Base-by-base conservation (phyloP, 768 basidiomycete species). In the Kwoniella mangroviensis region DNA sequence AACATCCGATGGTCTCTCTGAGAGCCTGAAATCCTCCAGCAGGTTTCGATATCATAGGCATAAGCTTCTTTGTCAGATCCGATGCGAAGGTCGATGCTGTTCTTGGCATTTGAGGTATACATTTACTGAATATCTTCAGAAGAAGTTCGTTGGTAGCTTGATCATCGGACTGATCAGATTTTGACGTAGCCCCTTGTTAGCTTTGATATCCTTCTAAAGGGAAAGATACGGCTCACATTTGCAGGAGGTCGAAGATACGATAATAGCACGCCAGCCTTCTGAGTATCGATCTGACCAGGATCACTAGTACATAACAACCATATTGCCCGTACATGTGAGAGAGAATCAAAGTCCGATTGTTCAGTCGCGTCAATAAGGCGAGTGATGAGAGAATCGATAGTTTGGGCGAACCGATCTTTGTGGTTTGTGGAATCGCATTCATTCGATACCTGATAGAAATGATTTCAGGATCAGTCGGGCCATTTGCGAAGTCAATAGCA, bases 21-120 rank as follows among this genome's bases (percentile, higher is more conserved):
- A 98, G 83, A 22, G 91, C 90, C 91, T 94, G 72, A 1, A 77
- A 71, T 13, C 81, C 81, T 19, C 82, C 86, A 0, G 90, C 88
- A 4, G 93, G 94, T 76, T 92, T 93, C 75, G 92, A 86, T 52
- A 99, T 90, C 94, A 98, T 94, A 0, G 92, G 92, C 73, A 96
- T 89, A 12, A 98, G 85, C 7, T 89, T 87, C 5, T 85, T 81
- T 74, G 96, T 94, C 19, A 99, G 86, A 63, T 95, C 92, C 49
- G 89, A 87, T 0, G 92, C 94, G 79, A 98, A 98, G 74, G 91
- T 94, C 13, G 88, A 87, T 0, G 93, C 91, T 0, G 93, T 93
- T 84, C 91, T 92, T 0, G 94, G 93, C 90, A 96, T 91, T 72
- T 90, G 87, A 2, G 93, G 92, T 41, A 98, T 90, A 2, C 90